These are phyloP conservation scores for Boletus vermiculosoides DNA, from an alignment of 768 basidiomycete species.

Conservation along the genomic window DNA sequence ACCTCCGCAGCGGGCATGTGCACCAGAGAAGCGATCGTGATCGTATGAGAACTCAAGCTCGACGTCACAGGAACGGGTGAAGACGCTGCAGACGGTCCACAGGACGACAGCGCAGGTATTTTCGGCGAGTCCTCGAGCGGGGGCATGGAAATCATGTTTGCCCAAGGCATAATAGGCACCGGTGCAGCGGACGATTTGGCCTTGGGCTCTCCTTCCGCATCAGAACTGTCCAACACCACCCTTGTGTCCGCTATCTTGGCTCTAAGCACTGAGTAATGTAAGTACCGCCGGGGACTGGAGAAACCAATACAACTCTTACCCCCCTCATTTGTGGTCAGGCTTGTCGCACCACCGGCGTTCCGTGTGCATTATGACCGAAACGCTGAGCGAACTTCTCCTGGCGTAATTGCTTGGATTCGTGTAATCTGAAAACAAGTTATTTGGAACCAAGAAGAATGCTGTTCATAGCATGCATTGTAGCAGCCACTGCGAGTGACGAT, in stretches of 20 bases:
- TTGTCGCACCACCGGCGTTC: conserved; percentile 79
- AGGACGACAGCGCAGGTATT: conserved; percentile 75
- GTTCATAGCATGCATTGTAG: conserved; percentile 81
- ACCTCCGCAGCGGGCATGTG: conserved; percentile 75
- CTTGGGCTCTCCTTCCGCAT: conserved; percentile 47
- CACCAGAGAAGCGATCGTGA: conserved; percentile 73
- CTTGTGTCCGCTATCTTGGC: conserved; percentile 81
- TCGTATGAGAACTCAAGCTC: conserved; percentile 49
- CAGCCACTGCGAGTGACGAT: conserved; percentile 47
- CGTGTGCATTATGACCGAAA: conserved; percentile 76
- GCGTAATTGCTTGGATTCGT: conserved; percentile 89
- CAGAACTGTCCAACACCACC: conserved; percentile 73
- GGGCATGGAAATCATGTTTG: conserved; percentile 49
- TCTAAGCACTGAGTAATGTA: conserved; percentile 66
- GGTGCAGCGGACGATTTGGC: conserved; percentile 31
- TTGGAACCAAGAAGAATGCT: conserved; percentile 68
- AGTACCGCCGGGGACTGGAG: conserved; percentile 74
- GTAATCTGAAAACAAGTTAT: conserved; percentile 80
- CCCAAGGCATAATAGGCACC: conserved; percentile 58
- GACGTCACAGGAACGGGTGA: conserved; percentile 70
- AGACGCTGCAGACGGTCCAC: conserved; percentile 68
- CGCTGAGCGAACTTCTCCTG: conserved; percentile 85
- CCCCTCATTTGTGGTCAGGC: conserved; percentile 78
- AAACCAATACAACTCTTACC: conserved; percentile 75
- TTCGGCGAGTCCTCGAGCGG: conserved; percentile 53